These are phyloP conservation scores for Sphaceloma murrayae DNA, from an alignment of 2,329 filamentous ascomycete species.

Conservation along the genomic window DNA sequence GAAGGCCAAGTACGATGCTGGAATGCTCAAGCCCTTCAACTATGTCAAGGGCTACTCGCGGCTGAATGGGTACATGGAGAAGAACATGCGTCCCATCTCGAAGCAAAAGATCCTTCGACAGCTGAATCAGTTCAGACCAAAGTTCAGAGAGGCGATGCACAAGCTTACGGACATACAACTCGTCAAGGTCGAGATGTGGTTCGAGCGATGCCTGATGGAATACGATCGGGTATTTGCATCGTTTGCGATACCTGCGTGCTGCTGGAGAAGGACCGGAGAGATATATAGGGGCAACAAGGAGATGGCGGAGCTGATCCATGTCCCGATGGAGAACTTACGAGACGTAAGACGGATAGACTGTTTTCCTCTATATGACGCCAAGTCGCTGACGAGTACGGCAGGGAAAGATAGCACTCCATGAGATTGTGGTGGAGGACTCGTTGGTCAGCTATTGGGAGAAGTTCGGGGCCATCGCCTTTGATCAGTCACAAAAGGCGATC, in stretches of 20 bases:
- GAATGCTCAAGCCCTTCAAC: constrained; percentile 91
- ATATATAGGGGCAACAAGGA: constrained; percentile 97
- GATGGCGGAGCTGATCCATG: constrained; percentile 93
- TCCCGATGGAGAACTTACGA: constrained; percentile 79
- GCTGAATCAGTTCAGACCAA: constrained; percentile 84
- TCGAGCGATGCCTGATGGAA: constrained; percentile 91
- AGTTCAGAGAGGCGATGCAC: constrained; percentile 92
- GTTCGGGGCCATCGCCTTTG: constrained; percentile 95
- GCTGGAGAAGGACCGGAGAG: constrained; percentile 92
- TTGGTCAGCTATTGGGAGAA: constrained; percentile 98
- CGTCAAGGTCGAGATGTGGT: constrained; percentile 97
- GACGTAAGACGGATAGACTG: constrained; percentile 55
- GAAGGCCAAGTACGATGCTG: constrained; percentile 91
- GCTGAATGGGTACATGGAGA: constrained; percentile 83
- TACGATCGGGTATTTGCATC: constrained; percentile 97
- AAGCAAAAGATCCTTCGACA: constrained; percentile 88
- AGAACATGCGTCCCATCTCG: constrained; percentile 68
- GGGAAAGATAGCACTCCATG: constrained; percentile 91
- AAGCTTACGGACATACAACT: constrained; percentile 87
- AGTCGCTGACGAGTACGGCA: constrained; percentile 31
- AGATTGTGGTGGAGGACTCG: constrained; percentile 90
- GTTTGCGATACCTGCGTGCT: constrained; percentile 97
- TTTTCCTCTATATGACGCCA: too few species aligned
- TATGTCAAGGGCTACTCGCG: constrained; percentile 94
- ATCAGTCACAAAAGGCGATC: constrained; percentile 85